Conservation (phyloP, 306 rosid genomes). For the Prunus mongolica region DNA sequence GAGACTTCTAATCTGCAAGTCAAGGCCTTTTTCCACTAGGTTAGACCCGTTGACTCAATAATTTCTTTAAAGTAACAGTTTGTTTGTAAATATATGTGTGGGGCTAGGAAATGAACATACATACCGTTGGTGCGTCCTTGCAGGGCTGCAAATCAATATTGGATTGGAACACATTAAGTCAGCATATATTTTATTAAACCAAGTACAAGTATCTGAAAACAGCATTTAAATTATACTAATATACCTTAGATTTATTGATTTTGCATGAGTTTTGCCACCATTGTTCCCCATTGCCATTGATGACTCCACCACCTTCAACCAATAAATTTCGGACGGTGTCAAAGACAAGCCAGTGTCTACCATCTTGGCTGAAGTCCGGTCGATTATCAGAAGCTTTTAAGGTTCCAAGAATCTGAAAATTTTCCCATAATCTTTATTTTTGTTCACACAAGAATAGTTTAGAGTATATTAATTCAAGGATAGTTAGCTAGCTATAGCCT, state of each 20-base stretch:
- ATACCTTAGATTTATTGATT: slow-evolving; percentile 40
- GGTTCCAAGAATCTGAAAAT: slow-evolving; percentile 48
- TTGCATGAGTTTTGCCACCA: slow-evolving; percentile 92
- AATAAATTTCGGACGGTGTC: slow-evolving; percentile 27
- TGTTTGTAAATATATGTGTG: too few species aligned
- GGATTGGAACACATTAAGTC: not conserved
- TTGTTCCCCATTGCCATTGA: slow-evolving; percentile 69
- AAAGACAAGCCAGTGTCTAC: slow-evolving; percentile 53
- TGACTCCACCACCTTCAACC: slow-evolving; percentile 60
- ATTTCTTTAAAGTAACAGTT: too few species aligned
- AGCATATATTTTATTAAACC: not conserved
- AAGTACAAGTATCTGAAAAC: not conserved
- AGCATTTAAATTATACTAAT: not conserved
- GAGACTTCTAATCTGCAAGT: too few species aligned
- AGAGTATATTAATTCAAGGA: too few species aligned
- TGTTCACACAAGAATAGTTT: not conserved
- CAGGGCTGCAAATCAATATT: slow-evolving; percentile 62
- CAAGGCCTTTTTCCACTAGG: too few species aligned
- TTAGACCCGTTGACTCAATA: too few species aligned
- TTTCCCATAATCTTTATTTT: not conserved
- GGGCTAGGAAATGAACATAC: not conserved
- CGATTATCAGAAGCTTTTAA: slow-evolving; percentile 53
- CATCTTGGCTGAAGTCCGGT: slow-evolving; percentile 52
- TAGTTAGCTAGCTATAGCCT: too few species aligned
- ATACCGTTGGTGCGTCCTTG: slow-evolving; percentile 86